Evolutionary conservation across 2,329 filamentous ascomycete genomes (phyloP), one percentile per base, ranked within the genome.

Genomic region (Beauveria bassiana): DNA sequence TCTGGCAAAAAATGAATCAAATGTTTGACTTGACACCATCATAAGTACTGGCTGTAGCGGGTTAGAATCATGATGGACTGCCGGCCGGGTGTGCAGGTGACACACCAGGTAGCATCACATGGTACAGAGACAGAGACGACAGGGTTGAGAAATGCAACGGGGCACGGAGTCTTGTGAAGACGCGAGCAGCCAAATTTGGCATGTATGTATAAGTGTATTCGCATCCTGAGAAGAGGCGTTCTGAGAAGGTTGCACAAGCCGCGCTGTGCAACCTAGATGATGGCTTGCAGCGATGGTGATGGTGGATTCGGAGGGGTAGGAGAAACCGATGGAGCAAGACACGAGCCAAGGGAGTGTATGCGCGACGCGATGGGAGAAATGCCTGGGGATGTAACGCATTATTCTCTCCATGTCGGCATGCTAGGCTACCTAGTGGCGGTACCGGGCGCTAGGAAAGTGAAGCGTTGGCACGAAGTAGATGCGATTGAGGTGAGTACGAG

Each of bases 101-200:
- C 53, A 46, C 53, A 46, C 42, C 10, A 56, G 26, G 14, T 31
- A n/a, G 42, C 40, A 56, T 56, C 55, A 58, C 55, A 58, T 58
- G 55, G 55, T 28, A 58, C 55, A 40, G 4, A 58, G 31, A 34
- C 18, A 40, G 4, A 58, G 31, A 34, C 26, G 24, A 38, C 18
- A 38, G 22, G n/a, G 7, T 26, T 26, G 43, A 45, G 40, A 57
- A 50, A 50, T 58, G 55, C 46, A 16, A 58, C 55, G 45, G 22
- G 55, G 55, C 45, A 38, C 16, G 31, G 16, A 34, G 42, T 14
- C n/a, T 9, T 14, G 49, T 10, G 42, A 18, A 14, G 28, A 52
- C n/a, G 49, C 24, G 49, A 26, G 4, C 49, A 51, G 24, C 49
- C 31, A 26, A 38, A 5, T 38, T 38, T 16, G 34, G 34, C 12